A percentile compares a stretch with the other conserved stretches of the same genome.
These are phyloP conservation scores for Lentinula sp. DNA, from an alignment of 768 basidiomycete species.

Conservation along the genomic window DNA sequence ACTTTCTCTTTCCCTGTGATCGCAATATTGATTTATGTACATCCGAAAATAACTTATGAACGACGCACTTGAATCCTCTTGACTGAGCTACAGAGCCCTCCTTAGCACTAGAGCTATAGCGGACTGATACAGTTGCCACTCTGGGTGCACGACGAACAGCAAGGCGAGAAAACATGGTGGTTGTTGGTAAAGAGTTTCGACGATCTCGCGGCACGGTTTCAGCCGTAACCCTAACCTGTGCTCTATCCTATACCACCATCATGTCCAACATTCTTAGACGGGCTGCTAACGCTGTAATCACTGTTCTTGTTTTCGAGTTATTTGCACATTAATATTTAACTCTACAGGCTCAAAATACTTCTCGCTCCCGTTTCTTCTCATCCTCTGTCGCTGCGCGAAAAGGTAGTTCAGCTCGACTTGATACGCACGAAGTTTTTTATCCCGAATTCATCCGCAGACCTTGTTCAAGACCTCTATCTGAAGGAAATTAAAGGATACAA, in stretches of 20 bases:
- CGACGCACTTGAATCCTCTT: conserved; percentile 53
- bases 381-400: conserved; percentile 55
- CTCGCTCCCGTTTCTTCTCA: conserved; percentile 51
- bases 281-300: conserved; percentile 42
- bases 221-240: conserved; percentile 17
- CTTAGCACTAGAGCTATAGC: conserved; percentile 31
- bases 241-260: conserved; percentile 36
- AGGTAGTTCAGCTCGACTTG: conserved; percentile 38
- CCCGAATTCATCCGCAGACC: conserved; percentile 58
- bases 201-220: conserved; percentile 13
- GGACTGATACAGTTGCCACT: conserved; percentile 25
- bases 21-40: conserved; percentile 16
- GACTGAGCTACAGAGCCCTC: conserved; percentile 61
- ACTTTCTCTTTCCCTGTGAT: conserved; percentile 62
- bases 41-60: background rate
- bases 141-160: conserved; percentile 37
- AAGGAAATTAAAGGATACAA: conserved; percentile 89
- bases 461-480: conserved; percentile 90
- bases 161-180: conserved; percentile 21
- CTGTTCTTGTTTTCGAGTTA: background rate
- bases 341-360: conserved; percentile 40
- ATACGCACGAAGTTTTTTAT: conserved; percentile 12
- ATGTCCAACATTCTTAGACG: conserved; percentile 69
- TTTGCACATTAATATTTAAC: conserved; percentile 2
- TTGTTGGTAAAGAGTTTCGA: conserved; percentile 4